Conservation (phyloP, 495 filamentous ascomycete species). For the Penicillium nucicola region DNA sequence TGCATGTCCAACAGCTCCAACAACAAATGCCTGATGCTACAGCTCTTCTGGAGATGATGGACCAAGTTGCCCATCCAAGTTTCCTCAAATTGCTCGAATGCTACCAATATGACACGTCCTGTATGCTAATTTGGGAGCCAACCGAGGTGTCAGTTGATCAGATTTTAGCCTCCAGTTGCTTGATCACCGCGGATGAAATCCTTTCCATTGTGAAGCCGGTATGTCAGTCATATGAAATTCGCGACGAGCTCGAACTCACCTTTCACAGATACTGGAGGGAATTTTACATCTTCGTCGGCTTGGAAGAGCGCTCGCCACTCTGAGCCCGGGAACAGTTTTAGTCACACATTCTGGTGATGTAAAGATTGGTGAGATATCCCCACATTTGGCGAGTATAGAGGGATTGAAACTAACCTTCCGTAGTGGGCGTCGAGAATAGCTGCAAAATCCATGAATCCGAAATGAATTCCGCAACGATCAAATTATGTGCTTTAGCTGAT, state of each 20-base stretch:
- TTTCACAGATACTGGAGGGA: no score
- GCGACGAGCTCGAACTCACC: no score
- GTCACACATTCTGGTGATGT: background rate
- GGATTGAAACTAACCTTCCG: background rate
- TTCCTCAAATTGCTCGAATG: constrained; percentile 1
- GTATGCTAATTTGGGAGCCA: constrained; percentile 3
- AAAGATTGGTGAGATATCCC: background rate
- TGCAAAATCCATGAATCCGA: background rate
- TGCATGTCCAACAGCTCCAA: constrained; percentile 3
- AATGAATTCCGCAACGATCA: background rate
- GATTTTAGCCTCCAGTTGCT: constrained; percentile 1
- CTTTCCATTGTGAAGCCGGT: constrained; percentile 5
- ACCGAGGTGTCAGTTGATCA: constrained; percentile 1
- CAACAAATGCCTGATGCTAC: background rate
- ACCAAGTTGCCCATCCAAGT: constrained; percentile 1
- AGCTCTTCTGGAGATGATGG: background rate
- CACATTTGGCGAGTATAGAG: background rate
- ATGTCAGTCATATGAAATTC: background rate
- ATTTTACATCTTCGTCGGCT: background rate
- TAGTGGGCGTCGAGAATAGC: background rate
- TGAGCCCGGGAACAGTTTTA: background rate
- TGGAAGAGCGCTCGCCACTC: background rate
- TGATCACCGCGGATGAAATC: constrained; percentile 2
- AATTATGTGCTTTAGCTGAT: constrained; percentile 2
- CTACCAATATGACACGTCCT: background rate